phyloP scores from a whole-genome alignment of 257 asterid genomes.

The Rhazya stricta region DNA sequence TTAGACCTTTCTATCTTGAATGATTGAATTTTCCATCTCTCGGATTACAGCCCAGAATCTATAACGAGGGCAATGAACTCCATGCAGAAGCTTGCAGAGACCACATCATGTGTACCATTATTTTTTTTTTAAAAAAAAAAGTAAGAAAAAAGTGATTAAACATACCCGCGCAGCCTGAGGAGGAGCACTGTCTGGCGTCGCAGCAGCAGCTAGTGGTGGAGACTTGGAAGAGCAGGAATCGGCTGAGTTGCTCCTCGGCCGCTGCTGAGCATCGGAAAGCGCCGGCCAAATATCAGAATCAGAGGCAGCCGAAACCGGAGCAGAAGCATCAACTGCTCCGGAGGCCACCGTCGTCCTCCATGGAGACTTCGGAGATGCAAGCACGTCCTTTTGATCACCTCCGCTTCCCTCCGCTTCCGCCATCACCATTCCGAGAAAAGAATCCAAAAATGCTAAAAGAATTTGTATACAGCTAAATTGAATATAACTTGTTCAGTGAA shows the following conservation, averaged over 20 bases:
- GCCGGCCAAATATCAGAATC: conserved; percentile 84
- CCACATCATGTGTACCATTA: no score
- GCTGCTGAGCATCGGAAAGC: conserved; percentile 58
- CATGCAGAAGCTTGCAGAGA: not conserved
- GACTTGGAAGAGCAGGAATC: conserved; percentile 31
- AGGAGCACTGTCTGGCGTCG: conserved; percentile 29
- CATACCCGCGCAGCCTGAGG: conserved; percentile 34
- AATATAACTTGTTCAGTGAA: not conserved
- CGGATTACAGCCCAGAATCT: not conserved
- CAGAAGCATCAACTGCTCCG: conserved; percentile 22
- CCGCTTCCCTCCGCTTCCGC: conserved; percentile 47
- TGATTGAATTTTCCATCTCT: not conserved
- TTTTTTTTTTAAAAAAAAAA: conserved; percentile 5
- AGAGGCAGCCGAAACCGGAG: conserved; percentile 31
- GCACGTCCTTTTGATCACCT: conserved; percentile 42
- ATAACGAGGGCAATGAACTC: no score
- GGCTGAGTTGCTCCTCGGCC: conserved; percentile 30
- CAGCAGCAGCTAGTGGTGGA: conserved; percentile 23
- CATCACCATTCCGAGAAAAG: conserved; percentile 28
- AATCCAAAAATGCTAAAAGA: not conserved
- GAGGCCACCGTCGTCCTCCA: conserved; percentile 56
- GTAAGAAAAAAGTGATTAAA: conserved; percentile 12
- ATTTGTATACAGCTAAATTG: not conserved
- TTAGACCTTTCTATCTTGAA: not conserved
- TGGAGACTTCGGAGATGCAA: conserved; percentile 54